Evolutionary conservation across 257 asterid species (phyloP), one percentile per base, ranked within the genome.

Genomic region (Ligustrum vulgare): DNA sequence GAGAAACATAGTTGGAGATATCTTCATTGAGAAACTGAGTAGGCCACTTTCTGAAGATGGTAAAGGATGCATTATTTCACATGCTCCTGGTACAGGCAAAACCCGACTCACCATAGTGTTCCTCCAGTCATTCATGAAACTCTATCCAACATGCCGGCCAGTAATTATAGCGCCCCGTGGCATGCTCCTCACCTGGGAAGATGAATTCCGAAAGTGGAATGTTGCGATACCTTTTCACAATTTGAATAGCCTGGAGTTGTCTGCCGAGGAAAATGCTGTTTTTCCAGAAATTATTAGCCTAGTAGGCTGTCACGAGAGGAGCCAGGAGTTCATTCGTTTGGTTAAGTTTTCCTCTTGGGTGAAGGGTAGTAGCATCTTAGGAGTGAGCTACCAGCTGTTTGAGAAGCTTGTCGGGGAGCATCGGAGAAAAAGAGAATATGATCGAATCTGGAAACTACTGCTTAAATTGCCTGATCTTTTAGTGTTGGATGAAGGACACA

Each of bases 31-130:
- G 56, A 87, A 87, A 11, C 85, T 89, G 43, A 37, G n/a, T 35
- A 64, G 43, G 10, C 83, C 76, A 0, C 73, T 82, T 0, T 37
- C 85, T 0, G 34, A 41, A 3, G 84, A 78, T 0, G 91, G 97
- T 51, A 77, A 85, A 7, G 96, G 98, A 75, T 90, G 97, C 86
- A 89, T 93, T 47, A 89, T 93, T 66, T 91, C 96, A 2, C 98
- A 93, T 62, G 95, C 91, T 4, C 98, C 97, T n/a, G 96, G 97
- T 32, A 91, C 97, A 0, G 97, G 98, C 71, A 90, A 94, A 80
- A 87, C 94, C 69, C 86, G 88, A 16, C 86, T 91, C 43, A 82
- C 91, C 8, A 80, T 93, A 35, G 90, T 87, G 39, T 91, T 94
- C 72, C 87, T 89, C 76, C 87, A 83, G 66, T 72, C 97, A 6